Base-by-base conservation (phyloP, 495 filamentous ascomycete species). In the Glarea lozoyensis region DNA sequence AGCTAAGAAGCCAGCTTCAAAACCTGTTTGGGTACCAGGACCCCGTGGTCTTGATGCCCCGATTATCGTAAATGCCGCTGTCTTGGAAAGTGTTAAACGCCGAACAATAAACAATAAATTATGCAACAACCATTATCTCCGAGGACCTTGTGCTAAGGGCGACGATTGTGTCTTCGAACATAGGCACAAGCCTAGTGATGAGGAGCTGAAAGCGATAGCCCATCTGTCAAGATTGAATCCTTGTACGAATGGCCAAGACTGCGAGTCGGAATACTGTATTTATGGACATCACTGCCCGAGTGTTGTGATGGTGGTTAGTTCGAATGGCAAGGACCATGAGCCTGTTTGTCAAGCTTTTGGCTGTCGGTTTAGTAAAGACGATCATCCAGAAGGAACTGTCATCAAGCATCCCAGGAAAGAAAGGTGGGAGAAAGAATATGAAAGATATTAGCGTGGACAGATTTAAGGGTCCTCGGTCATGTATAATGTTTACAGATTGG, bases 111-210 rank as follows among this genome's bases (percentile, higher is more conserved):
- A 67, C 17, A 64, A 85, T 52, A 92, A 93, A 55, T 64, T 90
- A 18, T 94, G 88, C 73, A 92, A 92, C 58, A 84, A 86, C 48
- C 77, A 88, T 59, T 90, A 80, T 59, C 66, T 94, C 20, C 75
- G 85, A 21, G 75, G 78, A 1, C 81, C 81, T 33, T 93, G 88
- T 54, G 70, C 76, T 24, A 82, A 78, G 47, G 80, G 78, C 42
- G 72, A 79, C 11, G 70, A 75, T 10, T 94, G 88, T 60, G 75
- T 73, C 32, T 86, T 92, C 54, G 75, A 79, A 43, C 87, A 93
- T 61, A 65, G 78, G 25, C 81, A 84, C 60, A 81, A 78, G 51
- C 70, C 83, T 18, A 79, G 70, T 10, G 69, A 73, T 44, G 71
- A 74, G 20, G 86, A 93, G 53, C 64, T 79, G 52, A 68, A 72